phyloP scores from a whole-genome alignment of 2,329 filamentous ascomycete genomes.

The Onygenales sp. region DNA sequence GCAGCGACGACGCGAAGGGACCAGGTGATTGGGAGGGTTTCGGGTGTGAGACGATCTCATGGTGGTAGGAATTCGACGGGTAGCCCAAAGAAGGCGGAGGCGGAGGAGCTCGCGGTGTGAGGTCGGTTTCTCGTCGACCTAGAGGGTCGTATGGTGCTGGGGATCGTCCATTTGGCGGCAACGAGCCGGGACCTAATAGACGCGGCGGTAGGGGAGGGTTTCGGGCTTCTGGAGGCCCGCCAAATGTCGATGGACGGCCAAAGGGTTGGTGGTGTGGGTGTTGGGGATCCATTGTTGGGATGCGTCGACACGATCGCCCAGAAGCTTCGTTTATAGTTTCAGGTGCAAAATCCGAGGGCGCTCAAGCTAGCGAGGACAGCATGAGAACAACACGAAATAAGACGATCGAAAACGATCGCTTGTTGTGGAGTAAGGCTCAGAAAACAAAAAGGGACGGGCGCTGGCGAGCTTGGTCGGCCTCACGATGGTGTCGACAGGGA shows the following conservation, averaged over 20 bases:
- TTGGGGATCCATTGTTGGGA: conserved; percentile 18
- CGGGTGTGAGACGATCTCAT: conserved; percentile 11
- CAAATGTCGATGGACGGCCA: conserved; percentile 23
- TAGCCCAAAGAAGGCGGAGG: conserved; percentile 7
- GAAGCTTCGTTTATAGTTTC: neutral
- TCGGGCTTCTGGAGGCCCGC: conserved; percentile 21
- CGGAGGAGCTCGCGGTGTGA: conserved; percentile 7
- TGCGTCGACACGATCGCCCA: neutral
- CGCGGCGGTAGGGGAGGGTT: conserved; percentile 16
- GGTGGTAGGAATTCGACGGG: conserved; percentile 12
- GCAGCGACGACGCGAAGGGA: conserved; percentile 15
- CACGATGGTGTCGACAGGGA: neutral
- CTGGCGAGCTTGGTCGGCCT: neutral
- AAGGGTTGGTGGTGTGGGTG: conserved; percentile 20
- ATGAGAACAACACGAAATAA: neutral
- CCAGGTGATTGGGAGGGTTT: conserved; percentile 9
- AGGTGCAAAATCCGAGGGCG: neutral
- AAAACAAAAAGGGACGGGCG: neutral
- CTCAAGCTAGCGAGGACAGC: neutral
- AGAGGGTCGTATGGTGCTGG: conserved; percentile 13
- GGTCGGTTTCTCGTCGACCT: conserved; percentile 12
- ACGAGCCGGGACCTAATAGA: conserved; percentile 12
- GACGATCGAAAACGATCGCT: neutral
- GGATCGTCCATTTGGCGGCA: conserved; percentile 14
- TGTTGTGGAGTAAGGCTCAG: neutral